Evolutionary conservation across 805 yeast species (phyloP), one percentile per base, ranked within the genome.

Genomic region (Kodamaea sagamina): DNA sequence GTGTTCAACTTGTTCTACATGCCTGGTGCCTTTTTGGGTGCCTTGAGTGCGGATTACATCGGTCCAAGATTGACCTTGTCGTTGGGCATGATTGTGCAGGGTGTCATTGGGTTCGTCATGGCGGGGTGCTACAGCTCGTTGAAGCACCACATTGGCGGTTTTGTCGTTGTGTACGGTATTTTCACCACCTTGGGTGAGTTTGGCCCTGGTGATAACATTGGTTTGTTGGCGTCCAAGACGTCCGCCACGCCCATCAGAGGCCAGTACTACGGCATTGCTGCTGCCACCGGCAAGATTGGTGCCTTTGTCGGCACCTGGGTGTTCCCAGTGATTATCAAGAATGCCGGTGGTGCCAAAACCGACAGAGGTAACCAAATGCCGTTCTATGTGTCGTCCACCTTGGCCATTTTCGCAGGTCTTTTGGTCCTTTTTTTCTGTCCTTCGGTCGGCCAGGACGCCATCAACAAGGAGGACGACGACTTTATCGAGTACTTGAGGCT

Each of bases 181-280:
- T 92, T 89, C 64, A 71, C 81, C 62, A 74, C 96, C 4, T 73
- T 88, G 36, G 97, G 97, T 57, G 97, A 92, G 65, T 86, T 90
- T 64, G 95, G 96, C 22, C 90, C 95, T 11, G 98, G 97, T 68
- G 88, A 89, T 66, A 88, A 86, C 66, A 84, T 86, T 62, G 97
- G 97, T 53, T 68, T 86, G 43, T 72, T 90, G 49, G 95, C 96
- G 15, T 78, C 96, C 32, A 89, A 89, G 67, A 84, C 96, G 5
- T 77, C 83, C 36, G 85, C 96, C 35, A 83, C 96, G 7, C 82
- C 96, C 17, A 77, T 89, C 44, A 82, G 97, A 70, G 97, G 97
- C 46, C 86, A 86, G 55, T 87, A 85, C 67, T 90, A 90, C 61
- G 93, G 93, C 55, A 74, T 89, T 54, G 92, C 95, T 34, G 96